Conservation (phyloP, 2,329 filamentous ascomycete genomes). For the Ascochyta clinopodiicola region DNA sequence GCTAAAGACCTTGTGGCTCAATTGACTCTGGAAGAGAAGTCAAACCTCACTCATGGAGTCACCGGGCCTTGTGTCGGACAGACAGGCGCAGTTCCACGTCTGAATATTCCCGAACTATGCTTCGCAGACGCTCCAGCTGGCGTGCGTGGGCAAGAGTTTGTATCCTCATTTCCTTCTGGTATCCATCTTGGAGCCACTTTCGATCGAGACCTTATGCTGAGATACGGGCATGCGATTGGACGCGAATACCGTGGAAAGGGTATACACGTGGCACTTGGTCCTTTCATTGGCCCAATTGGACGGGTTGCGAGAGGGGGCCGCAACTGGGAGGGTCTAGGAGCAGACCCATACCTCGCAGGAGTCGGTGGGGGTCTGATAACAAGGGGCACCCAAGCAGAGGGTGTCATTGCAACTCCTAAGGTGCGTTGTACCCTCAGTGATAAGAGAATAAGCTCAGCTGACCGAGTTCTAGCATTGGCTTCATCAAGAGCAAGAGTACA, state of each 20-base stretch:
- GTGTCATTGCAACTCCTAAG: conserved; percentile 46
- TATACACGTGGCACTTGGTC: conserved; percentile 72
- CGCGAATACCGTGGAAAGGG: conserved; percentile 75
- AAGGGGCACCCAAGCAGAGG: conserved; percentile 60
- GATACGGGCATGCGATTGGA: conserved; percentile 71
- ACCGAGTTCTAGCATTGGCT: conserved; percentile 43
- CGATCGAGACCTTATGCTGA: conserved; percentile 72
- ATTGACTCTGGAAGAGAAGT: conserved; percentile 53
- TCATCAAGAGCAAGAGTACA: conserved; percentile 64
- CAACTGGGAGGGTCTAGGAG: conserved; percentile 76
- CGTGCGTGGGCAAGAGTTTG: conserved; percentile 40
- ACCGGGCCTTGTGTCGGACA: conserved; percentile 44
- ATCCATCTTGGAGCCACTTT: conserved; percentile 68
- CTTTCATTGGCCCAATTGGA: conserved; percentile 72
- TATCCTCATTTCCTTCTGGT: conserved; percentile 41
- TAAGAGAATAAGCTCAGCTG: conserved; percentile 27
- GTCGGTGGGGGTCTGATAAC: conserved; percentile 58
- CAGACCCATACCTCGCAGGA: conserved; percentile 69
- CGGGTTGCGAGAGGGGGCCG: conserved; percentile 74
- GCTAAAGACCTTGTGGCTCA: conserved; percentile 49
- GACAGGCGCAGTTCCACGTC: conserved; percentile 44
- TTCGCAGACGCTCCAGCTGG: conserved; percentile 49
- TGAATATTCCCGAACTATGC: conserved; percentile 48
- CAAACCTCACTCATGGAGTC: conserved; percentile 48
- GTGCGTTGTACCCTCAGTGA: conserved; percentile 3